phyloP scores from a whole-genome alignment of 352 stramenopile species.

The Globisporangium alternatum region DNA sequence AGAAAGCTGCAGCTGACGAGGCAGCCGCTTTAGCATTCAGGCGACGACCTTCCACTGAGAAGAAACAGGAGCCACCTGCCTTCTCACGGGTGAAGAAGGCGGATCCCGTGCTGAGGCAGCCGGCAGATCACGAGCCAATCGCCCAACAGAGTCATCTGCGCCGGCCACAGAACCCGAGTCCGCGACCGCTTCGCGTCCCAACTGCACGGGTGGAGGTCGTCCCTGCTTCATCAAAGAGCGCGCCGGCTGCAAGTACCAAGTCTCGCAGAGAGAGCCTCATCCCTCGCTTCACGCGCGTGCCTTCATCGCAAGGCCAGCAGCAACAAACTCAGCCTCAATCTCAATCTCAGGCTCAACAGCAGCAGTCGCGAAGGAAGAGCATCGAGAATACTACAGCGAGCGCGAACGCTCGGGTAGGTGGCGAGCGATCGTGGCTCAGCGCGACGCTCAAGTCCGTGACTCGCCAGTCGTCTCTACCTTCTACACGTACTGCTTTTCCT shows the following conservation, averaged over 20 bases:
- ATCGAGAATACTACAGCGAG: slow-evolving; percentile 7
- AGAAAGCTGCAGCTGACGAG: neutral
- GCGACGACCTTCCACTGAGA: slow-evolving; percentile 4
- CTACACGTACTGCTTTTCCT: neutral
- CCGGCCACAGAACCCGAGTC: neutral
- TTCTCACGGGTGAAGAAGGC: slow-evolving; percentile 4
- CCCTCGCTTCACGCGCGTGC: slow-evolving; percentile 8
- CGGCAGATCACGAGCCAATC: slow-evolving; percentile 3
- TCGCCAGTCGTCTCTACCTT: slow-evolving; percentile 4
- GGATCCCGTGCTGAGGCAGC: slow-evolving; percentile 1
- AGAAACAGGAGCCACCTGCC: neutral
- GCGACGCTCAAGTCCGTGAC: slow-evolving; percentile 10
- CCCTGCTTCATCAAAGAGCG: slow-evolving; percentile 5
- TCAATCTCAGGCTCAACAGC: neutral
- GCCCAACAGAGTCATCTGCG: slow-evolving; percentile 5
- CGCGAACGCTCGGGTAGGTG: neutral
- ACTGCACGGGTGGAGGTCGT: neutral
- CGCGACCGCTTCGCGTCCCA: slow-evolving; percentile 6
- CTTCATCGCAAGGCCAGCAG: neutral
- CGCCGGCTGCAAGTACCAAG: slow-evolving; percentile 2
- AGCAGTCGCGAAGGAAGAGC: slow-evolving; percentile 3
- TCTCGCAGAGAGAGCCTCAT: slow-evolving; percentile 18
- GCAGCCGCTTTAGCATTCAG: neutral
- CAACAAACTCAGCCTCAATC: neutral
- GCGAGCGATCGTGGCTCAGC: slow-evolving; percentile 12